Conservation (phyloP, 2,329 filamentous ascomycete genomes). For the Xylariaceae sp. region DNA sequence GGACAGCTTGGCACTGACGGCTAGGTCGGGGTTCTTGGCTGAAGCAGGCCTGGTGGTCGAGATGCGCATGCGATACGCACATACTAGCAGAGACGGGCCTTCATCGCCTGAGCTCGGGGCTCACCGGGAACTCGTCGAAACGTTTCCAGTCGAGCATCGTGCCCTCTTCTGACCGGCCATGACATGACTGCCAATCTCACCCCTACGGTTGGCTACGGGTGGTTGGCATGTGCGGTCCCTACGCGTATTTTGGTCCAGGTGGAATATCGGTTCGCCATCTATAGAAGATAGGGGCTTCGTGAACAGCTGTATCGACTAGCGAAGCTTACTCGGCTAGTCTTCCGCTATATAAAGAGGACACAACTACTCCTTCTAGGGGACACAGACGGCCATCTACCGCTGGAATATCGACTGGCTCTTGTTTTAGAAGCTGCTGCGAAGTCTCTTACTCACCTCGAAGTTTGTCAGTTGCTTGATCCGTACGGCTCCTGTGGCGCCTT, state of each 20-base stretch:
- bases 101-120: neutral
- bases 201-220: neutral
- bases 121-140: neutral
- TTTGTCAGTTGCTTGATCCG: conserved; percentile 1
- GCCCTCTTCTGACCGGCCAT: neutral
- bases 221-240: neutral
- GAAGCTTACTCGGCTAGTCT: neutral
- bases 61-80: conserved; percentile 7
- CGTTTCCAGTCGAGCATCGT: neutral
- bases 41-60: neutral
- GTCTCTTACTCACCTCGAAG: neutral
- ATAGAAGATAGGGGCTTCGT: neutral
- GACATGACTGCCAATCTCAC: conserved; percentile 2
- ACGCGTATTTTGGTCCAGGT: neutral
- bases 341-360: neutral
- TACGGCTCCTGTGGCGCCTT: conserved; percentile 1
- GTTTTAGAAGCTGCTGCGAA: neutral
- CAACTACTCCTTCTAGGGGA: neutral
- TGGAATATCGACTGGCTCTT: neutral
- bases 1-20: conserved; percentile 12
- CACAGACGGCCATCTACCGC: conserved; percentile 1
- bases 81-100: conserved; percentile 6
- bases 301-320: neutral
- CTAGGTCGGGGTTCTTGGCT: neutral
- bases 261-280: neutral